These are phyloP conservation scores for Fraxinus ornus DNA, from an alignment of 305 asterid genomes.

Conservation along the genomic window DNA sequence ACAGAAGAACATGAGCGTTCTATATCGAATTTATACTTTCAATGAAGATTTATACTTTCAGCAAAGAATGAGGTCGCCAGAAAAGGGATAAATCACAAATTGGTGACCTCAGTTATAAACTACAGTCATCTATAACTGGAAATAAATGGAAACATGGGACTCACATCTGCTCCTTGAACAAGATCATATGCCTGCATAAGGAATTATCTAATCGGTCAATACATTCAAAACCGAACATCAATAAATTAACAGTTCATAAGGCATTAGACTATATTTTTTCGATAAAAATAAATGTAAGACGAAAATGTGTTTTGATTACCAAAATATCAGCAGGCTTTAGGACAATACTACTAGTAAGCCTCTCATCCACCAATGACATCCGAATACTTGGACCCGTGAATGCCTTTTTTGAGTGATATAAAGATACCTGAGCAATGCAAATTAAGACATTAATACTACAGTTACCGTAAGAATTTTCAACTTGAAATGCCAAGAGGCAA, in stretches of 20 bases:
- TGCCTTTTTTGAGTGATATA: conserved; percentile 35
- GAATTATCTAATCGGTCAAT: conserved; percentile 27
- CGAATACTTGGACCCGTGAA: conserved; percentile 35
- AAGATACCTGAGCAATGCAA: conserved; percentile 40
- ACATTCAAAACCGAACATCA: neutral
- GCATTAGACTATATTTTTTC: neutral
- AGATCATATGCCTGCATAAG: conserved; percentile 86
- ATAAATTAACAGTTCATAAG: neutral
- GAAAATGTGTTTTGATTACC: conserved; percentile 44
- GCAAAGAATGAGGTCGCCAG: neutral
- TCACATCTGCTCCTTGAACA: conserved; percentile 89
- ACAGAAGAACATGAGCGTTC: neutral
- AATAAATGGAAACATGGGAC: conserved; percentile 31
- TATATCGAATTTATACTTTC: neutral
- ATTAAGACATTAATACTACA: neutral
- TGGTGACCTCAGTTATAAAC: neutral
- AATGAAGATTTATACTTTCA: conserved; percentile 1
- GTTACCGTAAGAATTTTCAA: neutral
- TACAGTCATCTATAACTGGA: neutral
- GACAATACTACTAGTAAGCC: conserved; percentile 35
- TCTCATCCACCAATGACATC: conserved; percentile 64
- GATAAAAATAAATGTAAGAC: neutral
- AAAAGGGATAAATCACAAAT: neutral
- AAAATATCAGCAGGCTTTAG: conserved; percentile 77
- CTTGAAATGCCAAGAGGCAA: neutral